Conservation (phyloP, 805 yeast species). For the Phaffomyces thermotolerans region DNA sequence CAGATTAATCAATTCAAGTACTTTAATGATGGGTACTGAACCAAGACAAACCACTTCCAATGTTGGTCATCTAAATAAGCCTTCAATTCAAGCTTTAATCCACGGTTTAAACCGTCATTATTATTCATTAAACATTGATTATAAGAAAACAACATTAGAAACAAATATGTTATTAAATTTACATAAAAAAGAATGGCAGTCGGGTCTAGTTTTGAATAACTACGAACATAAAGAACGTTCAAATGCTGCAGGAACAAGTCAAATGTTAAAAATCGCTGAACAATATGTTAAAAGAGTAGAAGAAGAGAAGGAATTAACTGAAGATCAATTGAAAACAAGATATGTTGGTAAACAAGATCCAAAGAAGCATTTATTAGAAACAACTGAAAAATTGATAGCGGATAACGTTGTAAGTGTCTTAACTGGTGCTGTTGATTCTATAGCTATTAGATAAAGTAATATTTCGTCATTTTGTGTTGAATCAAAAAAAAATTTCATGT, state of each 20-base stretch:
- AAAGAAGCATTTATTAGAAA: constrained; percentile 88
- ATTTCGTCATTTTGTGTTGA: not conserved
- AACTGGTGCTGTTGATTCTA: constrained; percentile 84
- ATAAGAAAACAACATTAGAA: constrained; percentile 85
- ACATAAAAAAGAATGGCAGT: constrained; percentile 94
- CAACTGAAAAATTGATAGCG: constrained; percentile 80
- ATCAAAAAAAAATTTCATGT: not conserved
- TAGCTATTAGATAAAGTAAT: constrained; percentile 62
- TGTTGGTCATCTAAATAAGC: constrained; percentile 90
- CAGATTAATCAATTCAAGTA: constrained; percentile 81
- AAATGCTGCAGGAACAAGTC: constrained; percentile 64
- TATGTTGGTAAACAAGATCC: constrained; percentile 99
- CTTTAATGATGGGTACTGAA: constrained; percentile 92
- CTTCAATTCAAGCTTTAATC: constrained; percentile 91
- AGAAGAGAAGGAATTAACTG: constrained; percentile 84
- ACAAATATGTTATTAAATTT: constrained; percentile 89
- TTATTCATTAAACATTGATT: constrained; percentile 91
- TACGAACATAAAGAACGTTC: constrained; percentile 70
- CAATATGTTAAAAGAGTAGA: constrained; percentile 83
- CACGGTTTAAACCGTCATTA: constrained; percentile 97
- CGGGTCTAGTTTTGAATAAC: constrained; percentile 75
- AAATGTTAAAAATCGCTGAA: constrained; percentile 84
- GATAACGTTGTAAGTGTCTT: constrained; percentile 82
- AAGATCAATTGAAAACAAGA: constrained; percentile 87
- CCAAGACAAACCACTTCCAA: constrained; percentile 97